Base-by-base conservation (phyloP, 2,329 filamentous ascomycete species). In the Colletotrichum abscissum region DNA sequence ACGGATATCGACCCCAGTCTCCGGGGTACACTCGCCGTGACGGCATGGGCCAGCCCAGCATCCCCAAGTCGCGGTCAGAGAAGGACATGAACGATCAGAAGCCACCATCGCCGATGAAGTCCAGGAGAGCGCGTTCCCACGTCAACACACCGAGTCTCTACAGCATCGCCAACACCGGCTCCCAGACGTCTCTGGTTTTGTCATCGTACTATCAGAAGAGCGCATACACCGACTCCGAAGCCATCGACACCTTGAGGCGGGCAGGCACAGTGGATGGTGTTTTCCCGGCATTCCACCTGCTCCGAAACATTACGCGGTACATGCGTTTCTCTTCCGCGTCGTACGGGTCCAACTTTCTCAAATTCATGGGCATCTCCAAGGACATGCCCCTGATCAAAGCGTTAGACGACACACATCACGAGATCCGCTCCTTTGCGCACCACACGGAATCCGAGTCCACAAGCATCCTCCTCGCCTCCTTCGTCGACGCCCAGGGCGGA, bases 401-500 rank as follows among this genome's bases (percentile, higher is more conserved):
- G 19, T 78, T 83, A 67, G 85, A 88, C 73, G 84, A 85, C 64
- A 88, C 86, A 1, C 90, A 92, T 77, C 84, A 87, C 65, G 90
- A 93, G 76, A 86, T 92, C 35, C 87, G 89, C 5, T 90, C 90
- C 3, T 93, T 92, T 77, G 89, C 89, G 1, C 88, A 88, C 59
- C 91, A 93, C 78, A 92, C 91, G 0, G 86, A 89, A 60, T 86
- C 90, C 0, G 85, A 88, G 3, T 83, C 89, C 0, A 85, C 87
- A 54, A 91, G 88, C 63, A 88, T 93, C 58, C 82, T 94, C 1
- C 82, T 94, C 3, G 92, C 92, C 0, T 94, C 92, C 0, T 94
- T 93, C 77, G 89, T 93, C 54, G 92, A 94, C 77, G 87, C 90
- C 2, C 88, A 92, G 67, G 92, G 92, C 35, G 92, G 92, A 3